Evolutionary conservation across 1,284 basidiomycete species (phyloP), one percentile per base, ranked within the genome.

Genomic region (Ganoderma boninense): DNA sequence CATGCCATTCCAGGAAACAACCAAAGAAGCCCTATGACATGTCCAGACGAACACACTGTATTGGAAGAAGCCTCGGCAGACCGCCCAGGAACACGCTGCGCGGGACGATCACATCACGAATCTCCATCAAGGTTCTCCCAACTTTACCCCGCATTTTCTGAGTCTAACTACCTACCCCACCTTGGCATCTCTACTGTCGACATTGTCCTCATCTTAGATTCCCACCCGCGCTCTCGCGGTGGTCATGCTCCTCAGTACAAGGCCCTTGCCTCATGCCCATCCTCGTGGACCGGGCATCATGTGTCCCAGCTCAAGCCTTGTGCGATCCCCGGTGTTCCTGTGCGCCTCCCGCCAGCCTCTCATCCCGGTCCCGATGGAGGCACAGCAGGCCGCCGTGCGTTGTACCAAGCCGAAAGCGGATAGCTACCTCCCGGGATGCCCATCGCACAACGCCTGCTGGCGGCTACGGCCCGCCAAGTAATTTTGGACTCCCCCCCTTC

Each of bases 21-120:
- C 54, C 29, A 32, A 57, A 57, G 54, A 57, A 57, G 29, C 54
- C 54, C 54, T 35, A 57, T 57, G 54, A 57, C 54, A 57, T 16
- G 16, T 2, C 18, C 6, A 57, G 54, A 16, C 16, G 54, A 57
- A 57, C 54, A 20, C 5, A 6, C 13, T 52, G 49, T 11, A 49
- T 49, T 49, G 46, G 40, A 62, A 38, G 62, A 62, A 26, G 23
- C 42, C 42, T 14, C 65, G 16, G 26, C n/a, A 20, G 35, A 52
- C 6, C 20, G 46, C 32, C 54, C 54, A 57, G 54, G 54, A 32
- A 57, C 49, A 54, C 29, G 54, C 29, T 57, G 54, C 54, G 54
- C 29, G 4, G 54, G 54, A 57, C 18, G 54, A 29, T 35, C 54
- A 18, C 32, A 56, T 57, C 29, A 16, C 54, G 16, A 2, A 57